phyloP scores from a whole-genome alignment of 2,329 filamentous ascomycete genomes.

The Ambrosiella xylebori region DNA sequence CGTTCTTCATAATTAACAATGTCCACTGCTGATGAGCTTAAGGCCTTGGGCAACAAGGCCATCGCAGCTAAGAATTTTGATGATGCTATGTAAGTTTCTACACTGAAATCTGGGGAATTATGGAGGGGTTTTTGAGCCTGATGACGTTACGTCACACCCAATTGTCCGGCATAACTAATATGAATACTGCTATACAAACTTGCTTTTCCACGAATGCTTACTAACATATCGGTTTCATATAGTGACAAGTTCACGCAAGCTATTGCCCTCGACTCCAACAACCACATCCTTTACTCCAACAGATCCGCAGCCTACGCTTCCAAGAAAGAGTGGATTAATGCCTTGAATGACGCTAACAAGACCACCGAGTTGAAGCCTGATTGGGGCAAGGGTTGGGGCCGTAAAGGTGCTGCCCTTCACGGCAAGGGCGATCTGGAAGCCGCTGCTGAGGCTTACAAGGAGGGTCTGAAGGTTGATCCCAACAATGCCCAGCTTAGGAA shows the following conservation, averaged over 20 bases:
- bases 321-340: conserved; percentile 71
- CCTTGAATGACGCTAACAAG: conserved; percentile 80
- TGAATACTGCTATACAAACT: neutral
- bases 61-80: conserved; percentile 95
- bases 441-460: conserved; percentile 78
- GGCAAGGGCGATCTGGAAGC: conserved; percentile 71
- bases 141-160: neutral
- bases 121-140: neutral
- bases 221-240: conserved; percentile 5
- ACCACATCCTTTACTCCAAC: conserved; percentile 97
- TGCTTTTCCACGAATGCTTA: neutral
- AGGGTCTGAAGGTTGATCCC: conserved; percentile 85
- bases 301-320: conserved; percentile 78
- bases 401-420: conserved; percentile 82
- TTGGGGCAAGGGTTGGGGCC: conserved; percentile 92
- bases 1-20: conserved; percentile 20
- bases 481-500: conserved; percentile 85
- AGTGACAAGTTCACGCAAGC: conserved; percentile 92
- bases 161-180: neutral
- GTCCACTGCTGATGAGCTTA: conserved; percentile 60
- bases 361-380: conserved; percentile 89
- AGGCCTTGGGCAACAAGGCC: conserved; percentile 96
- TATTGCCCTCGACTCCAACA: conserved; percentile 69
- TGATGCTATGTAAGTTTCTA: conserved; percentile 68
- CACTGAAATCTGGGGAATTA: neutral